Evolutionary conservation across 306 rosid genomes (phyloP).

Genomic region (Dalbergia oliveri): DNA sequence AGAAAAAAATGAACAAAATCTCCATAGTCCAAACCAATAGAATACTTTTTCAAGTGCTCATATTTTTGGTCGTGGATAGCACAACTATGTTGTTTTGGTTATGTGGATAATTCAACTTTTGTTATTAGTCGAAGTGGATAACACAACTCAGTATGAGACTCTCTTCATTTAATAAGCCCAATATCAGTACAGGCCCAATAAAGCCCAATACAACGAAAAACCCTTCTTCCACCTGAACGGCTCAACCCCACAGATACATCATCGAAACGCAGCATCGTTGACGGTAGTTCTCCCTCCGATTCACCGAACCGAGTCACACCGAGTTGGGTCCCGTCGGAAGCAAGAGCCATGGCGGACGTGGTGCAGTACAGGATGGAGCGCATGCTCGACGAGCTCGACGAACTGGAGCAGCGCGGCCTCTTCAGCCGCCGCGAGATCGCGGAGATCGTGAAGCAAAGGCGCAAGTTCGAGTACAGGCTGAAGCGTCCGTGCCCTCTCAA

Average conservation of each 20-base stretch:
- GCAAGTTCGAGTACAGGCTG: conserved; percentile 56
- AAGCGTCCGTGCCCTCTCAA: conserved; percentile 52
- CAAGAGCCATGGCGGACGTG: conserved; percentile 52
- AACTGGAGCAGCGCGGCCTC: conserved; percentile 56
- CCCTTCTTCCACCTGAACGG: conserved; percentile 43
- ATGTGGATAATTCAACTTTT: too few relatives aligned
- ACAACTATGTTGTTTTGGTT: too few relatives aligned
- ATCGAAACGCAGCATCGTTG: neutral
- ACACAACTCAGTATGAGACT: too few relatives aligned
- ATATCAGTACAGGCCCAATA: neutral
- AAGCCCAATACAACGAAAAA: conserved; percentile 29
- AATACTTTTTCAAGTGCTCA: too few relatives aligned
- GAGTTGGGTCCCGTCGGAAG: neutral
- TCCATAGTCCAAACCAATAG: too few relatives aligned
- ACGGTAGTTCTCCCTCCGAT: neutral
- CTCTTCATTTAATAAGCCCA: neutral
- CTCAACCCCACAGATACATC: neutral
- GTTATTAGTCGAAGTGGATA: too few relatives aligned
- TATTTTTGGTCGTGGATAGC: too few relatives aligned
- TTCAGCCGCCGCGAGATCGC: conserved; percentile 55
- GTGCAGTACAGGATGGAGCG: conserved; percentile 60
- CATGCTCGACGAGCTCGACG: conserved; percentile 58
- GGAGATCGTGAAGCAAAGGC: conserved; percentile 57
- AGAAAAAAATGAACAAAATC: too few relatives aligned
- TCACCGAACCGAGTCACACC: neutral